These are phyloP conservation scores for Ustilago lituana DNA, from an alignment of 1,284 basidiomycete genomes.

Conservation along the genomic window DNA sequence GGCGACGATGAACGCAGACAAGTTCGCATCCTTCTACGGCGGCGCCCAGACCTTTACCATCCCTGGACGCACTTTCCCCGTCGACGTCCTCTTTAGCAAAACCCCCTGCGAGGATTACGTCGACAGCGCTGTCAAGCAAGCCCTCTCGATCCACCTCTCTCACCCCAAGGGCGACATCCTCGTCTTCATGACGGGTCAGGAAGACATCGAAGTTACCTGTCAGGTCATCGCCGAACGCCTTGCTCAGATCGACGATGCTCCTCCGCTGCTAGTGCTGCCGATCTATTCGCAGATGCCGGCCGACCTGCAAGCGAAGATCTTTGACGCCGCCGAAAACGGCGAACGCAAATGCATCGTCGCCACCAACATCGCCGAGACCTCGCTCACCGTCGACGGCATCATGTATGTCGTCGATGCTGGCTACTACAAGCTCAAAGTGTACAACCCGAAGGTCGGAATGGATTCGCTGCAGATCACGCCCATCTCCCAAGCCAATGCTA, in stretches of 20 bases:
- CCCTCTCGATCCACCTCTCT: conserved; percentile 93
- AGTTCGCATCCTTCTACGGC: conserved; percentile 93
- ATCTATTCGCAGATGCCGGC: conserved; percentile 99
- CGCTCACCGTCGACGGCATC: conserved; percentile 92
- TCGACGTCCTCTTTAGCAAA: conserved; percentile 93
- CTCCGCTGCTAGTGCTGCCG: conserved; percentile 85
- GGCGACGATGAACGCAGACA: conserved; percentile 98
- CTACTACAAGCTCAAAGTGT: conserved; percentile 97
- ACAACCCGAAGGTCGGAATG: conserved; percentile 99
- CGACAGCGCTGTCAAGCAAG: conserved; percentile 95
- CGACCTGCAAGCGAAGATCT: conserved; percentile 97
- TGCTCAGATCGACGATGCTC: conserved; percentile 86
- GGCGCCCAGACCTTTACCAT: conserved; percentile 95
- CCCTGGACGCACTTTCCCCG: conserved; percentile 97
- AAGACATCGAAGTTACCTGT: conserved; percentile 82
- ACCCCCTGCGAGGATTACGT: conserved; percentile 99
- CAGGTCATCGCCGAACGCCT: conserved; percentile 77
- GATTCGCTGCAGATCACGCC: conserved; percentile 98
- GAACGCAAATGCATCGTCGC: conserved; percentile 96
- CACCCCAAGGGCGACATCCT: conserved; percentile 94
- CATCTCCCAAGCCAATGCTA: conserved; percentile 92
- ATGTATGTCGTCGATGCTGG: conserved; percentile 95
- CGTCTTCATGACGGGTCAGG: conserved; percentile 99
- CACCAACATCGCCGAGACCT: conserved; percentile 99
- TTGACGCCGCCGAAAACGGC: conserved; percentile 91